These are phyloP conservation scores for Lactarius deliciosus DNA, from an alignment of 768 basidiomycete genomes.

Conservation along the genomic window DNA sequence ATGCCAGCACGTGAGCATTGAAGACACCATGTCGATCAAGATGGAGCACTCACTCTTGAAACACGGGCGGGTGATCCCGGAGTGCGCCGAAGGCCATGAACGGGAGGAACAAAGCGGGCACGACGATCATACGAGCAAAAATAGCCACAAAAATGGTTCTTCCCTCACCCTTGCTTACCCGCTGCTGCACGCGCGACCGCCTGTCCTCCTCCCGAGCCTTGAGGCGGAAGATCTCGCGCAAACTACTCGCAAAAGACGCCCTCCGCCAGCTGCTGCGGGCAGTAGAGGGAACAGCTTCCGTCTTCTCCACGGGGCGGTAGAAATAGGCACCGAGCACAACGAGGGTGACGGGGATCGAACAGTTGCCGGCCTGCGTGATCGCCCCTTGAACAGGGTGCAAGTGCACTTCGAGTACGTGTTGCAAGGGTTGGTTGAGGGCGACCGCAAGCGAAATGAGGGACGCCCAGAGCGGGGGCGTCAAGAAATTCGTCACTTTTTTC, in stretches of 20 bases:
- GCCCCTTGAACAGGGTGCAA: conserved; percentile 69
- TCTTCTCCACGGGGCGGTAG: conserved; percentile 44
- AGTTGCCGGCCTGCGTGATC: conserved; percentile 64
- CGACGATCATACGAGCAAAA: conserved; percentile 82
- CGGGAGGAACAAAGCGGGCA: conserved; percentile 77
- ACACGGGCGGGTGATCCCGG: conserved; percentile 59
- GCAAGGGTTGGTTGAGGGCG: conserved; percentile 73
- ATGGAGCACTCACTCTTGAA: conserved; percentile 65
- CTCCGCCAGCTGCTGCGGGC: conserved; percentile 15
- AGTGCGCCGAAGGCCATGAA: conserved; percentile 62
- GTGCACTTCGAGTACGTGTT: conserved; percentile 64
- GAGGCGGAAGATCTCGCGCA: conserved; percentile 46
- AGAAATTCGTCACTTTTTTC: conserved; percentile 60
- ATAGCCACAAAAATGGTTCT: conserved; percentile 83
- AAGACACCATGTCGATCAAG: conserved; percentile 16
- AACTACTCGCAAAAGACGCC: conserved; percentile 41
- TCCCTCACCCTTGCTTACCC: conserved; percentile 60
- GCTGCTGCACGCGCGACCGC: conserved; percentile 20
- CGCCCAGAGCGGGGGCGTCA: conserved; percentile 88
- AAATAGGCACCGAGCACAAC: conserved; percentile 95
- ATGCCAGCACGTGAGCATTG: conserved; percentile 8
- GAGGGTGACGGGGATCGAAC: conserved; percentile 85
- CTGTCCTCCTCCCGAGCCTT: conserved; percentile 27
- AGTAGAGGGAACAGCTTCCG: conserved; percentile 19
- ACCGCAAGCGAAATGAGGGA: conserved; percentile 72